Conservation (phyloP, 1,139 yeast genomes). For the Taphrina confusa region DNA sequence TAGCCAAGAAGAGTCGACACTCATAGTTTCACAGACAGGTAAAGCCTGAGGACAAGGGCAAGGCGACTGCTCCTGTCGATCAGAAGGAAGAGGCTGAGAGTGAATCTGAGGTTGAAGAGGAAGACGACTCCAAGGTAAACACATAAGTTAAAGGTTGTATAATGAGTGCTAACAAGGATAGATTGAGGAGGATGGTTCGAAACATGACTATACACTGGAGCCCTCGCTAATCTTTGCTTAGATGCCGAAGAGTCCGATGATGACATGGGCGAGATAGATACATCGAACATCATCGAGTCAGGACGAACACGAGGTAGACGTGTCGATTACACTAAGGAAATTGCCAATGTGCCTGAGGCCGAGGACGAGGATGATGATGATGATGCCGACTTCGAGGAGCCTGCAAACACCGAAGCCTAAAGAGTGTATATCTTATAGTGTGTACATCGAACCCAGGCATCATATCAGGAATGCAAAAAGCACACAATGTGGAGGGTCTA, state of each 20-base stretch:
- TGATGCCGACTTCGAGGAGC: constrained; percentile 30
- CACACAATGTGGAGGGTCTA: no score
- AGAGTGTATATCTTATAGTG: background rate
- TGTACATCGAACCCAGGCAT: no score
- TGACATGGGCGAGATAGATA: constrained; percentile 79
- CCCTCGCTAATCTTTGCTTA: background rate
- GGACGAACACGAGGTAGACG: constrained; percentile 92
- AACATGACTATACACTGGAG: background rate
- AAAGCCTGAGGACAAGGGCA: constrained; percentile 10
- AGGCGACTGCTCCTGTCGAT: constrained; percentile 37
- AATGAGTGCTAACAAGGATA: background rate
- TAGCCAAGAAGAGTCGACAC: background rate
- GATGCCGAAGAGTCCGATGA: constrained; percentile 63
- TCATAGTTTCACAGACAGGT: background rate
- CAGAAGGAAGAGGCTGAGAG: constrained; percentile 40
- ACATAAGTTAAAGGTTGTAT: background rate
- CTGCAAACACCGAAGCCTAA: constrained; percentile 13
- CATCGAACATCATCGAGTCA: constrained; percentile 74
- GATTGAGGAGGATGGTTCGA: constrained; percentile 23
- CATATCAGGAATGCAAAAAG: no score
- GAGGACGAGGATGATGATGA: constrained; percentile 38
- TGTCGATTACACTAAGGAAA: constrained; percentile 67
- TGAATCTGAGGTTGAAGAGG: constrained; percentile 32
- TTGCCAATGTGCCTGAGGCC: constrained; percentile 35
- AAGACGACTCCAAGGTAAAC: constrained; percentile 32